phyloP scores from a whole-genome alignment of 108 stramenopile genomes.

The Nitzschia putrida region DNA sequence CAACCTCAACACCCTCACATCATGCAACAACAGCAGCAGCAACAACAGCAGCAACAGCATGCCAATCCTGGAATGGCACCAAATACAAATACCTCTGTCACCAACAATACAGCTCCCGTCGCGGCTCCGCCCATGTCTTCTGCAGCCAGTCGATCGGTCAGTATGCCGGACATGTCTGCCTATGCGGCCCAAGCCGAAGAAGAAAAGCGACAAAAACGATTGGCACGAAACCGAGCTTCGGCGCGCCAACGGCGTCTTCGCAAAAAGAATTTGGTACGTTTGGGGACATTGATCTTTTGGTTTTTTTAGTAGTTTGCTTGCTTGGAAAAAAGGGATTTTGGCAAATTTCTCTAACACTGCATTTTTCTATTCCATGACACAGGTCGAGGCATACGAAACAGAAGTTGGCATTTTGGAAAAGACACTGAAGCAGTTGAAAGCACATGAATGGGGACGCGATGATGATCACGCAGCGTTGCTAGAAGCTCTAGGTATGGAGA shows the following conservation, averaged over 20 bases:
- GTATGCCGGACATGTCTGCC: slow-evolving; percentile 74
- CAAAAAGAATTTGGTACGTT: slow-evolving; percentile 86
- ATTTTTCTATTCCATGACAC: neutral
- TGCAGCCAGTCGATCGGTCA: slow-evolving; percentile 39
- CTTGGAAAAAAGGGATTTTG: neutral
- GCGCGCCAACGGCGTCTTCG: slow-evolving; percentile 77
- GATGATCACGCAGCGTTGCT: slow-evolving; percentile 63
- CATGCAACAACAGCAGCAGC: slow-evolving; percentile 15
- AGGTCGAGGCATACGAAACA: slow-evolving; percentile 87
- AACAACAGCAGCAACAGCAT: slow-evolving; percentile 12
- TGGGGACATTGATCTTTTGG: no score
- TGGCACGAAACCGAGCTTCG: slow-evolving; percentile 85
- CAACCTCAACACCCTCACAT: slow-evolving; percentile 9
- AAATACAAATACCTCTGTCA: no score
- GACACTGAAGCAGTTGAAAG: slow-evolving; percentile 65
- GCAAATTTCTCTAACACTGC: neutral
- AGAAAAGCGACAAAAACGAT: slow-evolving; percentile 79
- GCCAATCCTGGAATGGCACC: neutral
- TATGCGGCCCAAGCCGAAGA: slow-evolving; percentile 80
- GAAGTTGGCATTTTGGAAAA: slow-evolving; percentile 87
- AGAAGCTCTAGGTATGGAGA: slow-evolving; percentile 87
- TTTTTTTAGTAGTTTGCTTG: neutral
- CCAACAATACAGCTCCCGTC: no score
- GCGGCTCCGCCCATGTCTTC: slow-evolving; percentile 8
- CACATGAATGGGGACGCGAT: slow-evolving; percentile 71